A percentile compares a stretch with the other conserved stretches of the same genome.
These are phyloP conservation scores for Amorphotheca resinae DNA, from an alignment of 495 filamentous ascomycete genomes.

Conservation along the genomic window DNA sequence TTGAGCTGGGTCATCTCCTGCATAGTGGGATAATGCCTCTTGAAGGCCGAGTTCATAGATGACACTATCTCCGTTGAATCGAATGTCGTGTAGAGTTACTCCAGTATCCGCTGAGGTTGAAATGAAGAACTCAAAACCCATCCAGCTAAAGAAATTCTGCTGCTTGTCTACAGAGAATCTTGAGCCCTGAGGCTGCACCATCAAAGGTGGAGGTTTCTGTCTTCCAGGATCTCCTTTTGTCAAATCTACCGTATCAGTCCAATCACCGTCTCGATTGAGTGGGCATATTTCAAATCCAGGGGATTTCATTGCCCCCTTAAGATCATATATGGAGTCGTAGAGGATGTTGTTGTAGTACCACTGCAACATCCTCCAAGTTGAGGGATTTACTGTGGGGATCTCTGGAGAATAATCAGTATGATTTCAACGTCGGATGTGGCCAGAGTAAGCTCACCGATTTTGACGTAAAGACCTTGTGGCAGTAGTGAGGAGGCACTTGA, in stretches of 20 bases:
- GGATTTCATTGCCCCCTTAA: not conserved
- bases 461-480: not conserved
- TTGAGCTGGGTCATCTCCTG: conserved; percentile 23
- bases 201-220: not conserved
- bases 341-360: not conserved
- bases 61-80: conserved; percentile 41
- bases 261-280: not conserved
- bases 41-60: conserved; percentile 44
- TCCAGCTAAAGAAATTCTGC: not conserved
- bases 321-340: not conserved
- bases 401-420: not conserved
- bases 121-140: not conserved
- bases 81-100: conserved; percentile 26
- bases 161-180: not conserved
- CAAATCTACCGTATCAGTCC: not conserved
- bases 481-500: not conserved
- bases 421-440: not conserved
- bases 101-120: not conserved
- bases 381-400: not conserved
- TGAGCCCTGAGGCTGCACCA: not conserved
- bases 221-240: not conserved
- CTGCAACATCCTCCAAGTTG: not conserved
- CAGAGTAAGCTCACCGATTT: not conserved
- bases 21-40: conserved; percentile 42
- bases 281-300: not conserved